Percentiles rank a stretch among this genome's conserved stretches.
Evolutionary conservation across 108 stramenopile species (phyloP).

Genomic region (Phaeodactylum tricornutum): DNA sequence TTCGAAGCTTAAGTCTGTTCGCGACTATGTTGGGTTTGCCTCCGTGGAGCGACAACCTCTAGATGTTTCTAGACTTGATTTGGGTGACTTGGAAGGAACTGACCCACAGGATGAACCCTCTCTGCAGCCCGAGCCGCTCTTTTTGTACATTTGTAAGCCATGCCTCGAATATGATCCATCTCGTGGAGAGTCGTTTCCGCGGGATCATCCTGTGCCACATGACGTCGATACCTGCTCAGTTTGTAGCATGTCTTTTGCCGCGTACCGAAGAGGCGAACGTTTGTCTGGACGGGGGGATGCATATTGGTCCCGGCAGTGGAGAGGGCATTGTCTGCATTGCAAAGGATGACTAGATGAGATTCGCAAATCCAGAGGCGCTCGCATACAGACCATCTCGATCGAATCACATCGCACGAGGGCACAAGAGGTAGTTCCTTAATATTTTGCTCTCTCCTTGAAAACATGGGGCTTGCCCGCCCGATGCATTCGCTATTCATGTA

Average conservation of each 20-base stretch:
- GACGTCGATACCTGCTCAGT: constrained; percentile 30
- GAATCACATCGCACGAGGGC: too few relatives aligned
- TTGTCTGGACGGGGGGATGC: constrained; percentile 33
- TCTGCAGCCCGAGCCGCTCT: too few relatives aligned
- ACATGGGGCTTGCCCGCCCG: too few relatives aligned
- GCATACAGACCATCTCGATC: too few relatives aligned
- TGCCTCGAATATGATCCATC: constrained; percentile 4
- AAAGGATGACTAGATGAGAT: too few relatives aligned
- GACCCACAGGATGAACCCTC: not conserved
- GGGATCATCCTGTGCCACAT: not conserved
- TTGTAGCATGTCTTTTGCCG: constrained; percentile 30
- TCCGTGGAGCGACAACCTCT: constrained; percentile 26
- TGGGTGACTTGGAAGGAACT: constrained; percentile 10
- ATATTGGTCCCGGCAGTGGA: constrained; percentile 55
- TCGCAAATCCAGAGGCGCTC: too few relatives aligned
- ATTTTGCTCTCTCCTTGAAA: too few relatives aligned
- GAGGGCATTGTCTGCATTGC: constrained; percentile 50
- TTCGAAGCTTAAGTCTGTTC: constrained; percentile 41
- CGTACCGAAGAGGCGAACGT: constrained; percentile 45
- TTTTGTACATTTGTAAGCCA: not conserved
- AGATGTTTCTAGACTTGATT: constrained; percentile 7
- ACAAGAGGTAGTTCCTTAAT: too few relatives aligned
- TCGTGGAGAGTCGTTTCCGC: constrained; percentile 15
- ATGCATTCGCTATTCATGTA: too few relatives aligned
- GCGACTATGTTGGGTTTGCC: constrained; percentile 53